Conservation (phyloP, 2,329 filamentous ascomycete genomes). For the Immersiporthe knoxdaviesiana region DNA sequence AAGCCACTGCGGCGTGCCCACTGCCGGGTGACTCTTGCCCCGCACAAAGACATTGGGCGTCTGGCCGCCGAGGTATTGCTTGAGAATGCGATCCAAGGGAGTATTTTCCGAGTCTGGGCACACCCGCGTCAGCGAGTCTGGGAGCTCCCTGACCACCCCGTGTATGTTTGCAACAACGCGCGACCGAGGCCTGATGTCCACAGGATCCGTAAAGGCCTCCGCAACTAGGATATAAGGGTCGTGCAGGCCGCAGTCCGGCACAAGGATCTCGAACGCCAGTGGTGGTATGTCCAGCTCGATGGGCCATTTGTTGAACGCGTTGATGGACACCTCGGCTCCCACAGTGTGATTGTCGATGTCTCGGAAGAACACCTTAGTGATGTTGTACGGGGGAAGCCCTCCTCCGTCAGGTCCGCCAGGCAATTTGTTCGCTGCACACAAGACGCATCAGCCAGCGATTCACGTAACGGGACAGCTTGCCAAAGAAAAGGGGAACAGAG, state of each 20-base stretch:
- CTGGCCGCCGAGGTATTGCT: conserved; percentile 79
- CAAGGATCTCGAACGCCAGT: conserved; percentile 81
- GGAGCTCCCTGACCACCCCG: conserved; percentile 73
- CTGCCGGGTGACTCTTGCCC: conserved; percentile 69
- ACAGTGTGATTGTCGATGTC: conserved; percentile 74
- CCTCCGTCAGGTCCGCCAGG: conserved; percentile 51
- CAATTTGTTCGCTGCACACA: conserved; percentile 58
- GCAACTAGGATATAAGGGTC: conserved; percentile 80
- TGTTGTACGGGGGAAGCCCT: conserved; percentile 77
- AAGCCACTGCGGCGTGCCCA: conserved; percentile 80
- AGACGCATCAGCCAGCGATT: conserved; percentile 43
- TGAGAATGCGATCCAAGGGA: conserved; percentile 81
- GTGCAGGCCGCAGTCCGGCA: conserved; percentile 75
- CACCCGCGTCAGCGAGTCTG: conserved; percentile 69
- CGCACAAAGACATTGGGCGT: conserved; percentile 81
- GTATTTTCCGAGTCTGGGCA: conserved; percentile 81
- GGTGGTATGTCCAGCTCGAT: conserved; percentile 76
- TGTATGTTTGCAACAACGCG: conserved; percentile 71
- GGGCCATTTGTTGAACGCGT: conserved; percentile 76
- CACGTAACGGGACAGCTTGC: conserved; percentile 30
- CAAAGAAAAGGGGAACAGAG: conserved; percentile 27
- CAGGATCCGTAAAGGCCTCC: conserved; percentile 68
- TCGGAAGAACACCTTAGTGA: conserved; percentile 77
- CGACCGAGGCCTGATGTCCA: conserved; percentile 69
- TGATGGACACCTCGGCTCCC: conserved; percentile 76